Percentiles rank a stretch among this genome's conserved stretches.
Conservation (phyloP, 164 flowering plant genomes). For the Nymphaea colorata region DNA sequence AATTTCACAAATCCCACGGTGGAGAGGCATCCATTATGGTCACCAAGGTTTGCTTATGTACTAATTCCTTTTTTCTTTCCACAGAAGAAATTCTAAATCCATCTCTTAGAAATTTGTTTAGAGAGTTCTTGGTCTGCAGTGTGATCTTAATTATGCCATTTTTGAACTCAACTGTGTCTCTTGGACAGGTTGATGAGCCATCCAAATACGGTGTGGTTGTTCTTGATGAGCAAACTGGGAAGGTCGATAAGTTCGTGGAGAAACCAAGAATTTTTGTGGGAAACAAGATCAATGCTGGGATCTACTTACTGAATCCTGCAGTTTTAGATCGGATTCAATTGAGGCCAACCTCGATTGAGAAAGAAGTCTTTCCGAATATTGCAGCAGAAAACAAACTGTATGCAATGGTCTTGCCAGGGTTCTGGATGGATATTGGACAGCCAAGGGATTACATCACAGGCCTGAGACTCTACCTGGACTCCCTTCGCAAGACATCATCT, state of each 20-base stretch:
- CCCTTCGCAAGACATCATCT: slow-evolving; percentile 6
- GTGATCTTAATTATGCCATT: background rate
- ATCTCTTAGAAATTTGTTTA: background rate
- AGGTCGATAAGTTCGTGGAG: slow-evolving; percentile 12
- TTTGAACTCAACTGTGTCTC: too few species aligned
- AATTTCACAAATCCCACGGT: slow-evolving; percentile 16
- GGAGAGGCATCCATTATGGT: slow-evolving; percentile 19
- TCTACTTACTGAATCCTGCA: slow-evolving; percentile 14
- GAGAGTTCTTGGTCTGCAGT: background rate
- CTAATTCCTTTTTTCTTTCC: background rate
- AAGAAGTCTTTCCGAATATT: slow-evolving; percentile 14
- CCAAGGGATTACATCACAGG: slow-evolving; percentile 14
- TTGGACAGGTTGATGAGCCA: slow-evolving; percentile 16
- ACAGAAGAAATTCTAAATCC: background rate
- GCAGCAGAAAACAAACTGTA: slow-evolving; percentile 10
- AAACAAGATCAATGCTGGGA: slow-evolving; percentile 20
- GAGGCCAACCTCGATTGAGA: slow-evolving; percentile 14
- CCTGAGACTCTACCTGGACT: slow-evolving; percentile 14
- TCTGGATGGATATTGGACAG: slow-evolving; percentile 22
- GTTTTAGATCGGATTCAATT: slow-evolving; percentile 10
- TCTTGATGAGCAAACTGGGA: slow-evolving; percentile 15
- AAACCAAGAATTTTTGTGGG: slow-evolving; percentile 16
- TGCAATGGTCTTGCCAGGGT: slow-evolving; percentile 14
- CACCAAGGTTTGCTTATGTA: slow-evolving; percentile 11
- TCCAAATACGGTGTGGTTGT: slow-evolving; percentile 19